phyloP scores from a whole-genome alignment of 73 alveolate species.

The Uronychia binucleata region DNA sequence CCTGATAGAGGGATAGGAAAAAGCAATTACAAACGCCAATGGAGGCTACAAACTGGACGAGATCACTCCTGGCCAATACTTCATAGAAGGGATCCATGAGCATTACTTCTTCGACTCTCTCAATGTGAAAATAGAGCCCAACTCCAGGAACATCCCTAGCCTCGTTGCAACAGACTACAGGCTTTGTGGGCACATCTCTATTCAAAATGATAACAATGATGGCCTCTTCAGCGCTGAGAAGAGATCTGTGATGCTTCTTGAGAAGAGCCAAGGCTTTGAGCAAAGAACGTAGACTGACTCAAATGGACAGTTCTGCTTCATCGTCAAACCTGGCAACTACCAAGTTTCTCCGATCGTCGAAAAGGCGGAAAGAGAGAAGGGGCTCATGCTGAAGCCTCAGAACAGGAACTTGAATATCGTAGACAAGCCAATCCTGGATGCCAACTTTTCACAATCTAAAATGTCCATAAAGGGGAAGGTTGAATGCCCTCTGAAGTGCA shows the following conservation, averaged over 20 bases:
- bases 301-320: constrained; percentile 74
- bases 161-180: constrained; percentile 72
- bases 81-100: constrained; percentile 68
- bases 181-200: constrained; percentile 68
- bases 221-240: constrained; percentile 53
- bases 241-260: constrained; percentile 70
- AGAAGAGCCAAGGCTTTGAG: constrained; percentile 59
- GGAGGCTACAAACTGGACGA: constrained; percentile 73
- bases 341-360: constrained; percentile 57
- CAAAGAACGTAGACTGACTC: constrained; percentile 74
- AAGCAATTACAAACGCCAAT: constrained; percentile 65
- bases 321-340: constrained; percentile 69
- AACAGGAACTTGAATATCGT: constrained; percentile 44
- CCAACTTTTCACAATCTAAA: constrained; percentile 63
- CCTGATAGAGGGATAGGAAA: constrained; percentile 71
- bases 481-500: constrained; percentile 56
- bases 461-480: constrained; percentile 56
- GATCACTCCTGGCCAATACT: constrained; percentile 65
- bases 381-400: constrained; percentile 66
- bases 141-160: constrained; percentile 56
- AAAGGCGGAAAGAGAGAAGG: constrained; percentile 67
- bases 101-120: constrained; percentile 64
- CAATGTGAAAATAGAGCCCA: constrained; percentile 65
- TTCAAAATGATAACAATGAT: constrained; percentile 19
- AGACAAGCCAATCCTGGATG: constrained; percentile 63